Evolutionary conservation across 2,329 filamentous ascomycete genomes (phyloP).

Genomic region (Tolypocladium tropicale): DNA sequence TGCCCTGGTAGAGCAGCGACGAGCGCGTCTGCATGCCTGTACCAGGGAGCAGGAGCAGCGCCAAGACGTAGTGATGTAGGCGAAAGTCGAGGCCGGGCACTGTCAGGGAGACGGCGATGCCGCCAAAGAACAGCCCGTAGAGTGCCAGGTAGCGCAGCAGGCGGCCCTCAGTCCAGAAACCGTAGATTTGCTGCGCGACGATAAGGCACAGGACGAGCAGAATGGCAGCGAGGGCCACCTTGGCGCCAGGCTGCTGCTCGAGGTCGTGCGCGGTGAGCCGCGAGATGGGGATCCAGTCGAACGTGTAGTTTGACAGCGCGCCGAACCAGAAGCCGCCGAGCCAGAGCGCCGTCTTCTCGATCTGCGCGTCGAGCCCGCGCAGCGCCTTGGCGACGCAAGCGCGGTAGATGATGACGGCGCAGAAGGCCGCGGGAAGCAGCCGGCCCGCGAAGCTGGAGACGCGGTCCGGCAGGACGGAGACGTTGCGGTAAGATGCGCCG

Average conservation of each 20-base stretch:
- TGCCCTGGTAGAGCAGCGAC: constrained; percentile 75
- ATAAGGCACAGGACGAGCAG: constrained; percentile 60
- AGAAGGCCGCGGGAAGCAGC: constrained; percentile 79
- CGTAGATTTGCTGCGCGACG: constrained; percentile 67
- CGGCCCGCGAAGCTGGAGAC: constrained; percentile 45
- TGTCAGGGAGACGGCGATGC: constrained; percentile 58
- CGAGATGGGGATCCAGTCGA: constrained; percentile 87
- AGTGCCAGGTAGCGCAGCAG: constrained; percentile 68
- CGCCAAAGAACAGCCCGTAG: constrained; percentile 57
- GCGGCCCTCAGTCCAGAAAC: constrained; percentile 75
- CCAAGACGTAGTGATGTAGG: constrained; percentile 92
- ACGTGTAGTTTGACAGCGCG: constrained; percentile 90
- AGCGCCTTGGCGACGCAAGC: constrained; percentile 67
- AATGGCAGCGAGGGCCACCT: constrained; percentile 70
- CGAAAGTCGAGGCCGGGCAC: constrained; percentile 72
- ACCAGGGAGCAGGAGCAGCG: constrained; percentile 74
- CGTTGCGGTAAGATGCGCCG: constrained; percentile 62
- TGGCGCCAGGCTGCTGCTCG: constrained; percentile 77
- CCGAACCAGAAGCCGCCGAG: constrained; percentile 86
- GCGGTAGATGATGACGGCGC: constrained; percentile 77
- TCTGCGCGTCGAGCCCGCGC: constrained; percentile 62
- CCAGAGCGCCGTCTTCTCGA: constrained; percentile 87
- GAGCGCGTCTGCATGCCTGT: constrained; percentile 83
- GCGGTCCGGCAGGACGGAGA: constrained; percentile 21
- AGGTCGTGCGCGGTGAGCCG: constrained; percentile 84